Conservation (phyloP, 1,284 basidiomycete genomes). For the Cerioporus squamosus region DNA sequence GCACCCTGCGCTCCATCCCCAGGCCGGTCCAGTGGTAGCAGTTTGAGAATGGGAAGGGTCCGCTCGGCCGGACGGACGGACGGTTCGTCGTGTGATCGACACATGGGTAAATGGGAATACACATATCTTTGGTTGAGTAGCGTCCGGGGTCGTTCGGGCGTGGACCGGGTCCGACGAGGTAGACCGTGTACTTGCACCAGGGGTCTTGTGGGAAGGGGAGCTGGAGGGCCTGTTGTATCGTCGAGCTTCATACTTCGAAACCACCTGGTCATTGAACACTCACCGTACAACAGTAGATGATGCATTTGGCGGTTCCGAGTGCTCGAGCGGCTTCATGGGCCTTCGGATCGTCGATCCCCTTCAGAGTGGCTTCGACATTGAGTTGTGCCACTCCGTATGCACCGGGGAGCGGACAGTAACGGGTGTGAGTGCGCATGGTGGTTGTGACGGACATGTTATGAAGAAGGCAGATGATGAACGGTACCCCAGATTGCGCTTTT, state of each 20-base stretch:
- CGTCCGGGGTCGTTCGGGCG: background rate
- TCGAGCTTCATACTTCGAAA: no score
- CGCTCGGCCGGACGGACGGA: background rate
- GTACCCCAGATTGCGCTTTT: no score
- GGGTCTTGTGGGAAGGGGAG: background rate
- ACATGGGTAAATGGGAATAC: background rate
- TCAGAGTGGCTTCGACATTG: background rate
- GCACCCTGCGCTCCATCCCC: background rate
- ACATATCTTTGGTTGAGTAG: background rate
- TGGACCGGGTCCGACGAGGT: background rate
- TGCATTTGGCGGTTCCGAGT: background rate
- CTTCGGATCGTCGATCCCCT: background rate
- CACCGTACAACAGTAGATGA: background rate
- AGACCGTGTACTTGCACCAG: background rate
- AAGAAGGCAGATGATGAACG: no score
- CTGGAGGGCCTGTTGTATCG: background rate
- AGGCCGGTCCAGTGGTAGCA: constrained; percentile 5
- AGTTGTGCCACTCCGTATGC: background rate
- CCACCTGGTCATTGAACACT: background rate
- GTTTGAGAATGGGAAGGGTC: constrained; percentile 1
- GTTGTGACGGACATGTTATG: background rate
- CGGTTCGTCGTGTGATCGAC: background rate
- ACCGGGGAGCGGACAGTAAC: background rate
- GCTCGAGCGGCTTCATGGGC: background rate
- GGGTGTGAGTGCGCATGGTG: background rate